Evolutionary conservation across 2,329 filamentous ascomycete species (phyloP).

Genomic region (Parascedosporium putredinis): DNA sequence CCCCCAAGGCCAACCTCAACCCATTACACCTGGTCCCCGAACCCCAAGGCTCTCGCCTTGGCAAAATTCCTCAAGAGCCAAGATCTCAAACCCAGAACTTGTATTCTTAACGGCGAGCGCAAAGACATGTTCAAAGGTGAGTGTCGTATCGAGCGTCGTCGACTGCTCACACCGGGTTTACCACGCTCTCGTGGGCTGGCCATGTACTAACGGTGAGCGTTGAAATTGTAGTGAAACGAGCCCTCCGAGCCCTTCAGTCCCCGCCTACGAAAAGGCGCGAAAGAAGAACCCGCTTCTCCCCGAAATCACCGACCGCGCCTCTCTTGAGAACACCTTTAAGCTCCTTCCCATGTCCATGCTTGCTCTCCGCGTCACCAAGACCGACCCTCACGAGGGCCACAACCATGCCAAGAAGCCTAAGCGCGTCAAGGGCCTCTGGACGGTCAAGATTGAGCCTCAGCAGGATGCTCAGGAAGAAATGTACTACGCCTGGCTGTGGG

Average conservation of each 20-base stretch:
- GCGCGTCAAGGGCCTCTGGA: slow-evolving; percentile 92
- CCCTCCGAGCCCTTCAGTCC: slow-evolving; percentile 79
- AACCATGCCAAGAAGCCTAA: slow-evolving; percentile 68
- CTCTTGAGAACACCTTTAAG: slow-evolving; percentile 90
- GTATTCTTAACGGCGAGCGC: slow-evolving; percentile 88
- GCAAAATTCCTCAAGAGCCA: slow-evolving; percentile 79
- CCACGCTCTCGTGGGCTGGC: too few species aligned
- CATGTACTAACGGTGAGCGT: too few species aligned
- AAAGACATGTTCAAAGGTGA: slow-evolving; percentile 96
- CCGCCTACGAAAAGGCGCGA: slow-evolving; percentile 79
- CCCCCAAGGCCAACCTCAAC: slow-evolving; percentile 44
- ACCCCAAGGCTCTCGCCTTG: slow-evolving; percentile 78
- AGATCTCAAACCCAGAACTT: slow-evolving; percentile 79
- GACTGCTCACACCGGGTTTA: too few species aligned
- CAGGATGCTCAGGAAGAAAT: slow-evolving; percentile 79
- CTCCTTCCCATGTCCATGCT: slow-evolving; percentile 89
- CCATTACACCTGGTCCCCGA: slow-evolving; percentile 72
- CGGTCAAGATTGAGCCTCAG: slow-evolving; percentile 88
- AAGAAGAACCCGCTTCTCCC: slow-evolving; percentile 86
- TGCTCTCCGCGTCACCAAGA: slow-evolving; percentile 78
- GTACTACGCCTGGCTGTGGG: slow-evolving; percentile 96
- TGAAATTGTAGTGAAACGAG: slow-evolving; percentile 73
- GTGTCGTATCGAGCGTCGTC: slow-evolving; percentile 9
- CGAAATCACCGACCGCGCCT: slow-evolving; percentile 74
- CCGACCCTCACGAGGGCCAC: slow-evolving; percentile 60